Evolutionary conservation across 208 protist genomes (phyloP), one percentile per base, ranked within the genome.

Genomic region (Trypanosoma scelopori): DNA sequence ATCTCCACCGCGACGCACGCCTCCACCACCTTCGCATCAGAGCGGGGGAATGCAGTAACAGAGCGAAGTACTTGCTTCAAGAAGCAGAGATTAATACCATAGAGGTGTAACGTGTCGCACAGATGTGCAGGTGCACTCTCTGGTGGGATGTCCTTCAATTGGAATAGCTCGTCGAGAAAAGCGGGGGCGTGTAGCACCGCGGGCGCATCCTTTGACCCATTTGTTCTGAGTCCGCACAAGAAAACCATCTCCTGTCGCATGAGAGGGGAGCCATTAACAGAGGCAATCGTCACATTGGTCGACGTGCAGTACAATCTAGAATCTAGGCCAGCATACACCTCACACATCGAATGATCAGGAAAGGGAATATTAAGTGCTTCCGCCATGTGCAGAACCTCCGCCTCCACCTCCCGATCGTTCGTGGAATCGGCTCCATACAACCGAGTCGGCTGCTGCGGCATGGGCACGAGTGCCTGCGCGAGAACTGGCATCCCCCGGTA

Each of bases 401-500:
- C 81, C 61, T 81, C 82, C 25, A 94, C 87, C 71, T 94, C 87
- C 18, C 65, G 48, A 65, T 88, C 78, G 64, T 90, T 84, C 53
- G 58, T 73, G 27, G 76, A 87, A 61, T 81, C 59, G 16, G 69
- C 74, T 13, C 85, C 84, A 69, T 86, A 90, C 6, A 94, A 75
- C 23, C 83, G 74, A 47, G 73, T 76, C 11, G 85, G 83, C 16
- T 74, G 55, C 22, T 55, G 55, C 20, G 78, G 74, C 83, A 94
- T 91, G 4, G 89, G 89, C 46, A 92, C 80, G 15, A 94, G 82
- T 39, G 89, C 89, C 79, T 94, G 89, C 42, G 84, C 89, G 32
- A 94, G 73, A 28, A 94, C 81, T 7, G 89, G 89, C 85, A 94
- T 94, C 55, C 89, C 89, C 11, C 85, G 85, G 69, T 86, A 94